Evolutionary conservation across 192 early-diverging fungal species (phyloP).

Genomic region (Backusella tarrabulga): DNA sequence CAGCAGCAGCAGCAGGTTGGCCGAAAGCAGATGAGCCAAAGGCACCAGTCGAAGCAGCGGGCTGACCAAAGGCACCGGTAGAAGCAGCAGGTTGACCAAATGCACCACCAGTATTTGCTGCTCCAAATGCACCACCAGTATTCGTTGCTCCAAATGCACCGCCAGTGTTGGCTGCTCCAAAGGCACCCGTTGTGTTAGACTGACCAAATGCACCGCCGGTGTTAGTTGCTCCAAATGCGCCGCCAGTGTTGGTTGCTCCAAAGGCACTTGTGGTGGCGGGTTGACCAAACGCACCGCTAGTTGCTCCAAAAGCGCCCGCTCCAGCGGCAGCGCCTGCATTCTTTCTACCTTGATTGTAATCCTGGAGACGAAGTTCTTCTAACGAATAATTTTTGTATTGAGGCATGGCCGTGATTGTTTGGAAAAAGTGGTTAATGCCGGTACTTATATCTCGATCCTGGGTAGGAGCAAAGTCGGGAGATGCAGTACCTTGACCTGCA

Average conservation of each 20-base stretch:
- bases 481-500: conserved; percentile 49
- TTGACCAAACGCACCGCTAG: conserved; percentile 32
- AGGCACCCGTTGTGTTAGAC: not conserved
- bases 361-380: conserved; percentile 90
- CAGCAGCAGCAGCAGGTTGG: not conserved
- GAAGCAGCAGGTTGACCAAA: conserved; percentile 47
- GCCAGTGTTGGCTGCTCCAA: conserved; percentile 26
- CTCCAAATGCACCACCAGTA: conserved; percentile 21
- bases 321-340: conserved; percentile 27
- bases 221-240: not conserved
- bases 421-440: conserved; percentile 59
- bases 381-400: conserved; percentile 81
- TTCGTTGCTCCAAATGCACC: conserved; percentile 2
- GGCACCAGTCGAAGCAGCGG: conserved; percentile 27
- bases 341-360: conserved; percentile 85
- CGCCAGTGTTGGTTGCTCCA: no score
- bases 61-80: conserved; percentile 24
- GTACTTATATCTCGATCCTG: conserved; percentile 48
- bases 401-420: conserved; percentile 81
- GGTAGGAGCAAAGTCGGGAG: conserved; percentile 51
- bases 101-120: conserved; percentile 15
- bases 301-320: conserved; percentile 35
- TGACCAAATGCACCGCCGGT: not conserved
- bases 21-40: conserved; percentile 19
- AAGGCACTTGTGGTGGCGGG: conserved; percentile 11